A percentile compares a stretch with the other conserved stretches of the same genome.
These are phyloP conservation scores for Ilyonectria destructans DNA, from an alignment of 2,329 filamentous ascomycete genomes.

Conservation along the genomic window DNA sequence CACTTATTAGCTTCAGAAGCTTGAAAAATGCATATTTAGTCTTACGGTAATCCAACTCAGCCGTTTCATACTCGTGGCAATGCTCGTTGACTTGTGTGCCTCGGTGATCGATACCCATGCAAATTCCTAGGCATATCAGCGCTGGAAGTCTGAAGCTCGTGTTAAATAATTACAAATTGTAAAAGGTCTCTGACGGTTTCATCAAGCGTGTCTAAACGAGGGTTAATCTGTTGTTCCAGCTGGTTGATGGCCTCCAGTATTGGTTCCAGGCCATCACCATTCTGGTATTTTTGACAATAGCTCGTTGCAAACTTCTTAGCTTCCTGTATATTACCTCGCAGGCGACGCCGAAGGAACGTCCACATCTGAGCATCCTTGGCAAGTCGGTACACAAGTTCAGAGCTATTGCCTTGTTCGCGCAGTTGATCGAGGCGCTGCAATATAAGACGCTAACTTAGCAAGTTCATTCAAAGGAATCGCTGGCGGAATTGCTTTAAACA, in stretches of 20 bases:
- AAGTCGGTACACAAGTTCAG: neutral
- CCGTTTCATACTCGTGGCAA: slow-evolving; percentile 3
- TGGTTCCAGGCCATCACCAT: neutral
- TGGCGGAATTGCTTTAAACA: neutral
- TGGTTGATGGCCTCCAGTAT: neutral
- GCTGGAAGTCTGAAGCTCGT: too few species aligned
- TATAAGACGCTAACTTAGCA: neutral
- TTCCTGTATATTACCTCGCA: neutral
- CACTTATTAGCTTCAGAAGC: neutral
- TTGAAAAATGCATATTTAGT: too few species aligned
- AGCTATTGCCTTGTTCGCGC: neutral
- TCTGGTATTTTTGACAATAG: neutral
- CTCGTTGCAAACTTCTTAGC: neutral
- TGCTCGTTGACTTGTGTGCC: neutral
- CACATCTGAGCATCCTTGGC: slow-evolving; percentile 6
- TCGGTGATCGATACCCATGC: slow-evolving; percentile 7
- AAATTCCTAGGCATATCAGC: neutral
- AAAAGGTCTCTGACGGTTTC: slow-evolving; percentile 3
- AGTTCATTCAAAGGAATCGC: too few species aligned
- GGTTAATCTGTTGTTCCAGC: neutral
- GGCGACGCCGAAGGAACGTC: neutral
- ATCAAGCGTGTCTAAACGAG: neutral
- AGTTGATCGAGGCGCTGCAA: neutral
- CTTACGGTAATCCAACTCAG: slow-evolving; percentile 7
- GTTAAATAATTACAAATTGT: neutral